Evolutionary conservation across 352 stramenopile species (phyloP).

Genomic region (Globisporangium apiculatum): DNA sequence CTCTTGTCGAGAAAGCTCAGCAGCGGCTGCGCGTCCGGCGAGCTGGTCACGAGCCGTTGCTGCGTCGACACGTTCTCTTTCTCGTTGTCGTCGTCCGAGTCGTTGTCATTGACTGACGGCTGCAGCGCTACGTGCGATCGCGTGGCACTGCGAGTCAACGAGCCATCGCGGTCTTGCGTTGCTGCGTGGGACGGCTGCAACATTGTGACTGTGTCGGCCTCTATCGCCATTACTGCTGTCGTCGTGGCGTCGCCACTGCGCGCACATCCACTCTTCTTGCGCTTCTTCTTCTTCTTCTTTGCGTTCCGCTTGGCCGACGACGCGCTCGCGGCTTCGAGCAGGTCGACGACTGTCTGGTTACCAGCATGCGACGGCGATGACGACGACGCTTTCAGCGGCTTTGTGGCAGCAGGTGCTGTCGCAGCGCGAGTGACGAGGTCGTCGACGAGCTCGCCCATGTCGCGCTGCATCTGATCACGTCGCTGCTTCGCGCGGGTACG

Average conservation of each 20-base stretch:
- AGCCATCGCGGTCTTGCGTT: not conserved
- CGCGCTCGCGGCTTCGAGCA: not conserved
- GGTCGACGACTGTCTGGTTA: constrained; percentile 5
- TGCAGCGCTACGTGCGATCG: no score
- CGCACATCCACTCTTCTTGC: constrained; percentile 9
- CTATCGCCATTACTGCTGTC: not conserved
- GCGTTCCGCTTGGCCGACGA: not conserved
- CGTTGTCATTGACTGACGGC: not conserved
- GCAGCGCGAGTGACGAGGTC: constrained; percentile 32
- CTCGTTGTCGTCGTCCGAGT: not conserved
- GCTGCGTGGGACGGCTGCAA: not conserved
- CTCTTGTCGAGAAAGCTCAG: constrained; percentile 34
- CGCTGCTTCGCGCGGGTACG: constrained; percentile 18
- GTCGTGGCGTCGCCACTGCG: no score
- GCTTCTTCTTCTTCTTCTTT: constrained; percentile 16
- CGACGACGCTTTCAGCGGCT: constrained; percentile 1
- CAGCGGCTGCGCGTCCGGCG: constrained; percentile 18
- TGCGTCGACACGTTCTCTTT: constrained; percentile 4
- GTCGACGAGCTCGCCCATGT: constrained; percentile 26
- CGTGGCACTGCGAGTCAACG: not conserved
- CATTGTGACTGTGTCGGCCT: not conserved
- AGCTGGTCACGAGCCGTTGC: constrained; percentile 15
- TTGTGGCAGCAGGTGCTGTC: constrained; percentile 8
- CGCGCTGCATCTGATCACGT: constrained; percentile 15
- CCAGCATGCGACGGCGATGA: not conserved